phyloP scores from a whole-genome alignment of 2,329 filamentous ascomycete species.

The Colletotrichum sp. region DNA sequence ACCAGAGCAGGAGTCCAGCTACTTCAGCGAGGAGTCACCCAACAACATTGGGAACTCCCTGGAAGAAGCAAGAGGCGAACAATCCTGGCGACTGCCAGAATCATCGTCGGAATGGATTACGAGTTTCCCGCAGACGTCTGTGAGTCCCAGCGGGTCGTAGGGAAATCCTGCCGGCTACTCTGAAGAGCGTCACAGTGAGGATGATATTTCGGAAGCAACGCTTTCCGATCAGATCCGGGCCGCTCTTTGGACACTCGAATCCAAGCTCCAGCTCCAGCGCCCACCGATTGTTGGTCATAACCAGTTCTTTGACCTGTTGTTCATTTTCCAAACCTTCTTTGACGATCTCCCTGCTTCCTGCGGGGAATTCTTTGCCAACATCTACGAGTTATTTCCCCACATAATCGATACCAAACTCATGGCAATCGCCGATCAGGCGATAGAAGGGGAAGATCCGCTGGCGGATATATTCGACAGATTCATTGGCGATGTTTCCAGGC shows the following conservation, averaged over 20 bases:
- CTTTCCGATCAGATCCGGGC: neutral
- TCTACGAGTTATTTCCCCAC: constrained; percentile 51
- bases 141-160: neutral
- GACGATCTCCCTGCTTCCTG: constrained; percentile 59
- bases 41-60: neutral
- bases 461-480: neutral
- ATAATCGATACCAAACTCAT: constrained; percentile 69
- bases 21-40: neutral
- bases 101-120: neutral
- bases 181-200: neutral
- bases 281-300: constrained; percentile 68
- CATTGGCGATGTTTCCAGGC: neutral
- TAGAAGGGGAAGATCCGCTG: constrained; percentile 19
- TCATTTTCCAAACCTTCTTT: constrained; percentile 68
- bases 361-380: constrained; percentile 53
- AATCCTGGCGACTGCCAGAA: neutral
- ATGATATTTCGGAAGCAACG: neutral
- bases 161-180: neutral
- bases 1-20: neutral
- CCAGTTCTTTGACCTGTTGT: constrained; percentile 67
- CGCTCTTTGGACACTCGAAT: constrained; percentile 20
- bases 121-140: neutral
- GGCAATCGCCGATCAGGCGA: constrained; percentile 41
- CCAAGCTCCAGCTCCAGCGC: constrained; percentile 28
- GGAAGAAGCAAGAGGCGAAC: neutral